phyloP scores from a whole-genome alignment of 345 rosid species.

The Dovyalis caffra region DNA sequence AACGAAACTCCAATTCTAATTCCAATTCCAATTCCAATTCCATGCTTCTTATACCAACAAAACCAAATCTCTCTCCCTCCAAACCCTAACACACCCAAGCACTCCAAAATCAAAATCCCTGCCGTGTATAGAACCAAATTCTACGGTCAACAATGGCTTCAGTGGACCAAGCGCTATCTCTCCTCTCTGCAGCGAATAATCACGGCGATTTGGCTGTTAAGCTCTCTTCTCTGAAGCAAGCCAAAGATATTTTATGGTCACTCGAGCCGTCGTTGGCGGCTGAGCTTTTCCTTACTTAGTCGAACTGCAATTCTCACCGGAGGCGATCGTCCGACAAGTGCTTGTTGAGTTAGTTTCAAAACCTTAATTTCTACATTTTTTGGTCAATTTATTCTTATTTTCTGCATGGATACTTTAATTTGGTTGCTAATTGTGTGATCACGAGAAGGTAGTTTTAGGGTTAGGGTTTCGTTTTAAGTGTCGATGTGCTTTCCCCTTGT shows the following conservation, averaged over 20 bases:
- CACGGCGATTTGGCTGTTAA: slow-evolving; percentile 85
- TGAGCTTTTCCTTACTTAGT: slow-evolving; percentile 71
- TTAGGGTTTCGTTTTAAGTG: neutral
- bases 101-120: no score
- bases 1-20: no score
- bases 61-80: no score
- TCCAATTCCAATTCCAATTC: no score
- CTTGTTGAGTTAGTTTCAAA: slow-evolving; percentile 68
- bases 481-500: neutral
- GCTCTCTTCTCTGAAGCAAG: slow-evolving; percentile 85
- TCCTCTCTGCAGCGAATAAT: slow-evolving; percentile 73
- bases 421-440: neutral
- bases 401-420: neutral
- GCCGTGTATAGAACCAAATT: neutral
- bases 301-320: slow-evolving; percentile 77
- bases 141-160: slow-evolving; percentile 28
- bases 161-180: slow-evolving; percentile 69
- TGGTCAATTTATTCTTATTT: neutral
- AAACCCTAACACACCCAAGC: no score
- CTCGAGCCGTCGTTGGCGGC: slow-evolving; percentile 63
- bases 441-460: neutral
- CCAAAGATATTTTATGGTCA: slow-evolving; percentile 63
- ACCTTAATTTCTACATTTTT: slow-evolving; percentile 30
- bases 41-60: no score
- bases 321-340: slow-evolving; percentile 66